Conservation (phyloP, 352 stramenopile species). For the Peronospora farinosa region DNA sequence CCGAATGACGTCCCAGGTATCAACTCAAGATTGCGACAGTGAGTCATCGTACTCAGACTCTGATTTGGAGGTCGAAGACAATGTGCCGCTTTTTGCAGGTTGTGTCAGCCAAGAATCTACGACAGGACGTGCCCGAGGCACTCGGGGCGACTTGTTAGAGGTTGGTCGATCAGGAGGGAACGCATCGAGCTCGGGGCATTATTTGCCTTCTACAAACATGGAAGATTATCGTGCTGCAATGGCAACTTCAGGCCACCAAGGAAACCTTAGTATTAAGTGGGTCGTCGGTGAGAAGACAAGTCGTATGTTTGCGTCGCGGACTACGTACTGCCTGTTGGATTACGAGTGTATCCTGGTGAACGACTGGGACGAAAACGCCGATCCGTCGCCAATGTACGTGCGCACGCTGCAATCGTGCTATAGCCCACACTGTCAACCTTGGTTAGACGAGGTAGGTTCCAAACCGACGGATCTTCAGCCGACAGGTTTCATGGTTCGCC, state of each 20-base stretch:
- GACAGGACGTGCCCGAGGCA: slow-evolving; percentile 15
- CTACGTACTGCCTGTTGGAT: slow-evolving; percentile 64
- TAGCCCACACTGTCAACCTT: slow-evolving; percentile 50
- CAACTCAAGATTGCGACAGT: slow-evolving; percentile 29
- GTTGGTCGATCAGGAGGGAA: slow-evolving; percentile 11
- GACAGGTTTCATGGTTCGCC: slow-evolving; percentile 69
- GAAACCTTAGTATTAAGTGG: slow-evolving; percentile 68
- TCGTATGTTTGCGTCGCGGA: slow-evolving; percentile 60
- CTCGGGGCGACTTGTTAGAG: slow-evolving; percentile 22
- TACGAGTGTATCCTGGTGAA: slow-evolving; percentile 73
- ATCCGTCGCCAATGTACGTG: slow-evolving; percentile 58
- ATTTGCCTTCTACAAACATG: slow-evolving; percentile 34
- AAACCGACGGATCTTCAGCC: slow-evolving; percentile 53
- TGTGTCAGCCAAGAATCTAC: slow-evolving; percentile 16
- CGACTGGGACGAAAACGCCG: slow-evolving; percentile 55
- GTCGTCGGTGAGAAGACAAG: slow-evolving; percentile 55
- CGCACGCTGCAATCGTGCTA: slow-evolving; percentile 64
- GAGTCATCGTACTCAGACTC: slow-evolving; percentile 45
- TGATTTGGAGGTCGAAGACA: slow-evolving; percentile 30
- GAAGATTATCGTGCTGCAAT: slow-evolving; percentile 43
- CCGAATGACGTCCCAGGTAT: slow-evolving; percentile 23
- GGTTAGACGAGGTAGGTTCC: slow-evolving; percentile 50
- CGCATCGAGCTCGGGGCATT: slow-evolving; percentile 10
- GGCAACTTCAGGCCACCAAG: slow-evolving; percentile 38
- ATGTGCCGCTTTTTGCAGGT: slow-evolving; percentile 24